Evolutionary conservation across 495 filamentous ascomycete genomes (phyloP).

Genomic region (Hypoxylon crocopeplum): DNA sequence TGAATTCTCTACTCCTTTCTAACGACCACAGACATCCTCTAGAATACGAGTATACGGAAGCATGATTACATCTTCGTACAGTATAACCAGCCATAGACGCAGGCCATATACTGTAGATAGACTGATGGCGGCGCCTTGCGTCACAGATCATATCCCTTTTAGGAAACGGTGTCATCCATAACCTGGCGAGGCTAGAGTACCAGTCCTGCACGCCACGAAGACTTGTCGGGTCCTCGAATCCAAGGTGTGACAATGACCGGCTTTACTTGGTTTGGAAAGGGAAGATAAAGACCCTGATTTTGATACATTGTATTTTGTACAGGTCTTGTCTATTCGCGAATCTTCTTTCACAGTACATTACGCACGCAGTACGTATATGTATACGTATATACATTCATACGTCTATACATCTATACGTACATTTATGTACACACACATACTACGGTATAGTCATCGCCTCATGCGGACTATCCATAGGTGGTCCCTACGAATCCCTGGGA

Average conservation of each 20-base stretch:
- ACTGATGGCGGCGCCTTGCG: constrained; percentile 27
- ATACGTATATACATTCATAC: too few species aligned
- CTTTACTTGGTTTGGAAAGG: constrained; percentile 15
- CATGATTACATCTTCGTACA: constrained; percentile 33
- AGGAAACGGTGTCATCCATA: constrained; percentile 24
- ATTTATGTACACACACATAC: too few species aligned
- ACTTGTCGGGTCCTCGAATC: constrained; percentile 31
- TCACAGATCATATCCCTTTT: constrained; percentile 30
- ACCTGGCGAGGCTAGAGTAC: constrained; percentile 32
- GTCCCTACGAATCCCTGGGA: constrained; percentile 17
- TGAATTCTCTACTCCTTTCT: not conserved
- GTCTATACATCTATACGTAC: too few species aligned
- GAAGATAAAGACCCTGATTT: constrained; percentile 24
- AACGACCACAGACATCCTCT: constrained; percentile 2
- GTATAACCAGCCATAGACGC: constrained; percentile 16
- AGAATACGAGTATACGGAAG: constrained; percentile 19
- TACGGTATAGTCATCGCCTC: too few species aligned
- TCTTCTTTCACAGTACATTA: not conserved
- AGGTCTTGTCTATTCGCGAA: constrained; percentile 24
- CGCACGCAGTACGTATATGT: constrained; percentile 1
- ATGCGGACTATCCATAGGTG: too few species aligned
- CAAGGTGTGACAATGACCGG: constrained; percentile 18
- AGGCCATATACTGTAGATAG: constrained; percentile 25
- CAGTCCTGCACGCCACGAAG: constrained; percentile 24
- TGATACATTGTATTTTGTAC: constrained; percentile 17